phyloP scores from a whole-genome alignment of 139 green algal species.

The Zygnema cylindricum region DNA sequence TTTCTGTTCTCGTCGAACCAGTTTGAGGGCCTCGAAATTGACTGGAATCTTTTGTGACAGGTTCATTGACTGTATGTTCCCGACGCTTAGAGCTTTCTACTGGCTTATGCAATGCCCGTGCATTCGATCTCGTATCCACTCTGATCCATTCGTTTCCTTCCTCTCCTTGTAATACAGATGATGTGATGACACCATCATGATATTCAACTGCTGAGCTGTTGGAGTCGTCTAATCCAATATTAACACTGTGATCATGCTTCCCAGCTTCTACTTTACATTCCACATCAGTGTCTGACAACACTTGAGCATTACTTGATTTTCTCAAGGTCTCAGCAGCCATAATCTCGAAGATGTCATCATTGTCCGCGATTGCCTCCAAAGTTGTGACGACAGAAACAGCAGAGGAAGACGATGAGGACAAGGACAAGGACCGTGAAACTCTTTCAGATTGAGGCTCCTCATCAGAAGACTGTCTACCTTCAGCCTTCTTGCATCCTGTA shows the following conservation, averaged over 20 bases:
- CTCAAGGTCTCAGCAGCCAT: constrained; percentile 28
- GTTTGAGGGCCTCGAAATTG: not conserved
- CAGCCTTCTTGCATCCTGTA: not conserved
- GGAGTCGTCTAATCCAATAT: not conserved
- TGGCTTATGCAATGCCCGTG: not conserved
- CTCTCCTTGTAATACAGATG: not conserved
- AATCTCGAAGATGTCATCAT: constrained; percentile 48
- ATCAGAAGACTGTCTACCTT: not conserved
- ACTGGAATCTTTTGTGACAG: not conserved
- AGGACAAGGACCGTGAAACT: not conserved
- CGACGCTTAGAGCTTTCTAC: not conserved
- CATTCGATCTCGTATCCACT: not conserved
- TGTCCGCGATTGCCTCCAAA: constrained; percentile 2
- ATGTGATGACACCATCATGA: not conserved
- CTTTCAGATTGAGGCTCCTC: not conserved
- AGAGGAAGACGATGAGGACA: not conserved
- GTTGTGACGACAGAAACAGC: not conserved
- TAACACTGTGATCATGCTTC: not conserved
- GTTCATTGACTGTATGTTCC: not conserved
- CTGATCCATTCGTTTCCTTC: constrained; percentile 13
- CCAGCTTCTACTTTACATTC: not conserved
- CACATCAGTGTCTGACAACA: not conserved
- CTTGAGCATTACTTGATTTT: not conserved
- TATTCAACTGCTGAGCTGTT: not conserved
- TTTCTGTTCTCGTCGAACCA: not conserved